Evolutionary conservation across 176 grass and related monocot species (phyloP).

Genomic region (Miscanthus lutarioriparius): DNA sequence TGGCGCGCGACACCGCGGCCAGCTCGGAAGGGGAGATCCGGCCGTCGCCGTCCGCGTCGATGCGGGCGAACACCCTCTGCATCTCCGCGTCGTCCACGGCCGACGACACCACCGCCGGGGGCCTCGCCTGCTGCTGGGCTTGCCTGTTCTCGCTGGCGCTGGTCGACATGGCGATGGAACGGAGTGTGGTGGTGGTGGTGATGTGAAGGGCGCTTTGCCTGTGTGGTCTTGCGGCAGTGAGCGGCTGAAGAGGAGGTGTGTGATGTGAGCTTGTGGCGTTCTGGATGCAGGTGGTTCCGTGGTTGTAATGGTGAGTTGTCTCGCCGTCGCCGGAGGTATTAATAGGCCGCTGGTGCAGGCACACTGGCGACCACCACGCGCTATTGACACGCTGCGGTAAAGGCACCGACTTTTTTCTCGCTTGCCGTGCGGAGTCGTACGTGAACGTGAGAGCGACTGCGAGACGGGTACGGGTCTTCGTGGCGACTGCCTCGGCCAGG

Average conservation of each 20-base stretch:
- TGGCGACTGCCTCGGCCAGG: conserved; percentile 16
- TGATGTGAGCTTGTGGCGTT: not conserved
- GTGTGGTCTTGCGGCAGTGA: not conserved
- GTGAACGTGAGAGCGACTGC: not conserved
- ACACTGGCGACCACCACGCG: not conserved
- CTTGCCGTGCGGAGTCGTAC: not conserved
- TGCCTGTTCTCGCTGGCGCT: conserved; percentile 10
- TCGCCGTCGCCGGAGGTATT: conserved; percentile 5
- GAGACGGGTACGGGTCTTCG: not conserved
- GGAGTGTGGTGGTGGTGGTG: no score
- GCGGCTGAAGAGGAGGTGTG: not conserved
- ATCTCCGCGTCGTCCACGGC: conserved; percentile 41
- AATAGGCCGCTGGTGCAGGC: not conserved
- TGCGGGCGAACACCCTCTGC: conserved; percentile 69
- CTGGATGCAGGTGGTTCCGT: not conserved
- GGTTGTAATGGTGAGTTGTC: not conserved
- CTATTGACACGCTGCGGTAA: conserved; percentile 17
- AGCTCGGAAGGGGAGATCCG: conserved; percentile 73
- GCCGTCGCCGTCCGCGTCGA: conserved; percentile 86
- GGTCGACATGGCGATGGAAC: conserved; percentile 33
- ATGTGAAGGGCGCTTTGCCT: not conserved
- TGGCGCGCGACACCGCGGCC: conserved; percentile 46
- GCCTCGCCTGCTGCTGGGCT: not conserved
- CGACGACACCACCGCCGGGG: not conserved
- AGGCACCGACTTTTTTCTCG: conserved; percentile 9